Percentiles rank a stretch among this genome's conserved stretches.
Evolutionary conservation across 208 protist species (phyloP).

Genomic region (Novymonas esmeraldas): DNA sequence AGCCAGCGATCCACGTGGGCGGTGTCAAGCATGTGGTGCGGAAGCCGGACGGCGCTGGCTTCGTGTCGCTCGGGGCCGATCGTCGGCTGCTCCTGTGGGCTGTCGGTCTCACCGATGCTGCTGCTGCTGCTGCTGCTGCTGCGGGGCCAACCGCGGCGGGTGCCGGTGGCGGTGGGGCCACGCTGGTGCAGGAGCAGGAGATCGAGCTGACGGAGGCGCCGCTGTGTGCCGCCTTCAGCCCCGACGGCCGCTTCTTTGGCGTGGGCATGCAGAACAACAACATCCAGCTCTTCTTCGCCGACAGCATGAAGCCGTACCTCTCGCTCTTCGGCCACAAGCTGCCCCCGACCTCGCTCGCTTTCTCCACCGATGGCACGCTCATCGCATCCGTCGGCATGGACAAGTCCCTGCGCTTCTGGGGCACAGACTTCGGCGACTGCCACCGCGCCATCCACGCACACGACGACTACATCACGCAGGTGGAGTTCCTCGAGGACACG

Average conservation of each 20-base stretch:
- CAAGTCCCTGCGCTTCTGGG: slow-evolving; percentile 99
- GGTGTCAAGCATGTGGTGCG: slow-evolving; percentile 68
- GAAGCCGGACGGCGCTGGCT: slow-evolving; percentile 63
- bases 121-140: too few relatives aligned
- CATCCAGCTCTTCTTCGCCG: slow-evolving; percentile 97
- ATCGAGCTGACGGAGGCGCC: slow-evolving; percentile 96
- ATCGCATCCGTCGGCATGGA: slow-evolving; percentile 97
- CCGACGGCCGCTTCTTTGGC: slow-evolving; percentile 89
- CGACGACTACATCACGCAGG: slow-evolving; percentile 95
- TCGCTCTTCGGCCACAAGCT: slow-evolving; percentile 99
- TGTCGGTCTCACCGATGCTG: slow-evolving; percentile 63
- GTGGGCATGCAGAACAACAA: slow-evolving; percentile 97
- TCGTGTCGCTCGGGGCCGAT: slow-evolving; percentile 81
- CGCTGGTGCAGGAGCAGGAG: slow-evolving; percentile 73
- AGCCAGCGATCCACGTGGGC: slow-evolving; percentile 83
- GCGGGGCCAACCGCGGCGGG: too few relatives aligned
- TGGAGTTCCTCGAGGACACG: slow-evolving; percentile 96
- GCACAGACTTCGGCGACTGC: slow-evolving; percentile 97
- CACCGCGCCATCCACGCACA: slow-evolving; percentile 98
- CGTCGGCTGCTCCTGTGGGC: slow-evolving; percentile 86
- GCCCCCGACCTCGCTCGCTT: slow-evolving; percentile 93
- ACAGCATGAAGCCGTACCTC: slow-evolving; percentile 98
- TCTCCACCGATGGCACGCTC: slow-evolving; percentile 94
- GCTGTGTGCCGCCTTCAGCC: slow-evolving; percentile 80
- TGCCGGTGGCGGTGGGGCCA: slow-evolving; percentile 15